Base-by-base conservation (phyloP, 257 asterid genomes). In the Jacaranda mimosifolia region DNA sequence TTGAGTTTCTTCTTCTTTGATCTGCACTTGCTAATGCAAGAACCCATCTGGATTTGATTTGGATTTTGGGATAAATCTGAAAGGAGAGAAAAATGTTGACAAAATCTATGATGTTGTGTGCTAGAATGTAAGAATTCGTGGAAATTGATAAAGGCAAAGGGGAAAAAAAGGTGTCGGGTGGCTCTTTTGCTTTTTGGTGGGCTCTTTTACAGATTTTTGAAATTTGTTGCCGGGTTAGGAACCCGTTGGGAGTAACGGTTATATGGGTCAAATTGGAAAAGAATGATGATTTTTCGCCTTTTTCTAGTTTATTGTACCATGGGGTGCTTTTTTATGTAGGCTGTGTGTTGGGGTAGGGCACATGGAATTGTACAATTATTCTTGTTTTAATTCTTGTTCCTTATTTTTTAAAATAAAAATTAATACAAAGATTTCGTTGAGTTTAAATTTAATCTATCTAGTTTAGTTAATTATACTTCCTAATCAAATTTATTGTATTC, bases 11-110 rank as follows among this genome's bases (percentile, higher is more conserved):
- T 91, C 75, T 83, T 91, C 82, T 86, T 89, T 7, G 92, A 81
- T 35, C 38, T 89, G 86, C 94, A 89, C 84, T 92, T 91, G 85
- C 97, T 91, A 69, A 92, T 84, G 93, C 97, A 92, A 84, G 93
- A 85, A 21, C 97, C 97, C 97, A 92, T 92, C 18, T 77, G 36
- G 7, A 9, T 74, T 21, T 42, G 69, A 51, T 10, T 40, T 66
- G 45, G 4, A 7, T 46, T 45, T n/a, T 57, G 71, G 70, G 42
- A 3, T 35, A 3, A 10, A 18, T 18, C 68, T 21, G 63, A 57
- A 77, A 74, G 49, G 45, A 76, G 9, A 18, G 5, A 38, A 58
- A 82, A 59, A 15, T 42, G 9, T 74, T 79, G 84, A 46, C 14
- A 63, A 62, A 64, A 72, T 60, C 2, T 68, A 35, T 68, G 51